A percentile compares a stretch with the other conserved stretches of the same genome.
Conservation (phyloP, 1,284 basidiomycete species). For the Cutaneotrichosporon cutaneum region DNA sequence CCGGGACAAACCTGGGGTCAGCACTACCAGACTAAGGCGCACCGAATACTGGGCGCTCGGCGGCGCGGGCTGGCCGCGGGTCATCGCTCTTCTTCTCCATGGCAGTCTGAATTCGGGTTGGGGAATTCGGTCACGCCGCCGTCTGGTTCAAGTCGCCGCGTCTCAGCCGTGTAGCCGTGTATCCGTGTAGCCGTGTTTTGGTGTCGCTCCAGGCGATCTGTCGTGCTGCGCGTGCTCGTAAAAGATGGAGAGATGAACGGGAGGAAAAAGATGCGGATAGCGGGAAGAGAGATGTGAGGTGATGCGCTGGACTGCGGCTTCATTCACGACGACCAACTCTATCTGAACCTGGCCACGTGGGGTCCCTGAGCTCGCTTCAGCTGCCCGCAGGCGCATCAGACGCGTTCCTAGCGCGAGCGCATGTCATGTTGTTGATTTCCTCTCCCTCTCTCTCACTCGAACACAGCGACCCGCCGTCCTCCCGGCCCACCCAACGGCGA, state of each 20-base stretch:
- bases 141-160: no score
- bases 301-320: no score
- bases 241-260: no score
- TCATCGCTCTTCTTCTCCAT: conserved; percentile 13
- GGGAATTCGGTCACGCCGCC: no score
- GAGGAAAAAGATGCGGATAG: no score
- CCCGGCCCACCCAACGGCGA: conserved; percentile 1
- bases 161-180: no score
- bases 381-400: not conserved
- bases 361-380: not conserved
- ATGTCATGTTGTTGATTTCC: not conserved
- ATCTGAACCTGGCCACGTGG: no score
- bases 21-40: not conserved
- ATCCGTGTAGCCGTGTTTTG: no score
- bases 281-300: no score
- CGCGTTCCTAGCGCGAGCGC: no score
- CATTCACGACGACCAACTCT: no score
- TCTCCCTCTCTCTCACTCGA: not conserved
- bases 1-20: conserved; percentile 35
- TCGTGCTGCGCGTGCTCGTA: not conserved
- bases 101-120: not conserved
- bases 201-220: not conserved
- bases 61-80: not conserved
- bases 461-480: no score
- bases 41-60: conserved; percentile 25